Base-by-base conservation (phyloP, 169 alveolate genomes). In the Plasmodium gaboni region DNA sequence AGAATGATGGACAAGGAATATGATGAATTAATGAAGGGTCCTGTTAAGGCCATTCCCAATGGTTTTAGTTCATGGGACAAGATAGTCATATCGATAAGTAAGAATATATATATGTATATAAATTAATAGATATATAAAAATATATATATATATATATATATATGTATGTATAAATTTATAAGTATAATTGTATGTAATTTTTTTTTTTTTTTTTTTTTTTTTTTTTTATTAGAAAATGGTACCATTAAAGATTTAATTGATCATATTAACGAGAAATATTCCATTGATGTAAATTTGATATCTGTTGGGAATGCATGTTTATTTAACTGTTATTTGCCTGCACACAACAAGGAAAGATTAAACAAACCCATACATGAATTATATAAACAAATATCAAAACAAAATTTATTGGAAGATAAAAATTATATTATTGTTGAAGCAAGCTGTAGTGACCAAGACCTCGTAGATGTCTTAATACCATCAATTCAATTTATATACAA, bases 41-140 rank as follows among this genome's bases (percentile, higher is more conserved):
- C 99, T 8, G 96, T 98, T 17, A 94, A 95, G 76, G 99, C 99
- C 1, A 94, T 95, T 48, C 99, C 99, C 24, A 96, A 97, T 69
- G 97, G 97, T 28, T 98, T 98, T 93, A 97, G 99, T 12, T 95
- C 98, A 57, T 98, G 99, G 99, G 99, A 98, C 92, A 98, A 98
- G 92, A 95, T 98, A 13, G 89, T 85, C 8, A 93, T 98, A 19
- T 87, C 92, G 15, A 96, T 97, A 60, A 95, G 98, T 60, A 76
- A 59, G 72, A 19, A 88, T 78, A 85, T 93, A 71, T 60, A 93
- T 71, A 76, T 91, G 55, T 88, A 96, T 60, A 90, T 93, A 28
- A 71, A 94, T 48, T 92, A 80, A 19, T 46, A 74, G n/a, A 67
- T 60, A 46, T 1, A 72, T 55, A 46, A 7, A 42, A 60, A 59